phyloP scores from a whole-genome alignment of 345 rosid genomes.

The Populus alba region DNA sequence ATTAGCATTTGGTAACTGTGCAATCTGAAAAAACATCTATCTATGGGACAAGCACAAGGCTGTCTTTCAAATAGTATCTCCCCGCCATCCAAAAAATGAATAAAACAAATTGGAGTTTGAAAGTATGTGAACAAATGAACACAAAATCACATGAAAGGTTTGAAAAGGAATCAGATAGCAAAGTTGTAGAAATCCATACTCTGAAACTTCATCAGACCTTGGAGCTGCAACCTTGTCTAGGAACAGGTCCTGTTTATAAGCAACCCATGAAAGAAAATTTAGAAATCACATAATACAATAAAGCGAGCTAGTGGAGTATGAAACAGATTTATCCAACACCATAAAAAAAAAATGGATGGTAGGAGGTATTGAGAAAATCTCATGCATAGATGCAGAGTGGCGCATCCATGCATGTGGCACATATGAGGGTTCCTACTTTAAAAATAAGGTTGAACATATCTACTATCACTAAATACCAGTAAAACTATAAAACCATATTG shows the following conservation, averaged over 20 bases:
- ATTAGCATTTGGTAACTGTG: background rate
- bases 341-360: background rate
- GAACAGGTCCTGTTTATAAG: slow-evolving; percentile 62
- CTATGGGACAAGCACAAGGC: background rate
- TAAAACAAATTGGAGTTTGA: background rate
- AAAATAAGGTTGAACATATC: background rate
- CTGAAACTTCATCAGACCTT: slow-evolving; percentile 43
- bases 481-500: background rate
- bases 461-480: background rate
- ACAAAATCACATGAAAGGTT: background rate
- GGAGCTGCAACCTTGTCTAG: slow-evolving; percentile 48
- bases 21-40: background rate
- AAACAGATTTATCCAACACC: background rate
- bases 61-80: background rate
- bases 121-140: background rate
- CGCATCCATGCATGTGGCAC: background rate
- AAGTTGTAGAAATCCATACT: slow-evolving; percentile 39
- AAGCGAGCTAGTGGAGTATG: background rate
- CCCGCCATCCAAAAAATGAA: background rate
- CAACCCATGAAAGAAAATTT: slow-evolving; percentile 12
- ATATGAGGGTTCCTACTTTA: background rate
- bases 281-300: background rate
- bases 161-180: background rate
- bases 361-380: background rate
- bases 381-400: background rate